Conservation (phyloP, 1,284 basidiomycete species). For the Coriolopsis trogii region DNA sequence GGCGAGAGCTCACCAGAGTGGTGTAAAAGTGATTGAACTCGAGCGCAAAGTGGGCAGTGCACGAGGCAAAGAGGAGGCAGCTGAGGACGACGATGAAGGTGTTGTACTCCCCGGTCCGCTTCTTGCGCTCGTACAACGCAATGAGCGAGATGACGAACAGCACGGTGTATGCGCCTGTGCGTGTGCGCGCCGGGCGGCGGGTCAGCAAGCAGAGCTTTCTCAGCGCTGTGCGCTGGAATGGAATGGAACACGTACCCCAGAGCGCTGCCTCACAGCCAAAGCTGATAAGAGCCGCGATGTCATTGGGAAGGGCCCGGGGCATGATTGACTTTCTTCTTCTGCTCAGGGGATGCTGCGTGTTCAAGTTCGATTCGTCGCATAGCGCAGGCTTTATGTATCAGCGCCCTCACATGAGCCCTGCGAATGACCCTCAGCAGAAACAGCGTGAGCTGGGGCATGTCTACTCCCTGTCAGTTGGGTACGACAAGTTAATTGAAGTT, state of each 20-base stretch:
- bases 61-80: conserved; percentile 36
- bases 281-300: conserved; percentile 37
- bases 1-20: conserved; percentile 31
- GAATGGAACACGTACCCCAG: conserved; percentile 29
- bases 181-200: conserved; percentile 57
- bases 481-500: too few relatives aligned
- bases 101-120: neutral
- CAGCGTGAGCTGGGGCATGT: too few relatives aligned
- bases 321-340: too few relatives aligned
- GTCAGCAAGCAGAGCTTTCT: too few relatives aligned
- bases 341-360: too few relatives aligned
- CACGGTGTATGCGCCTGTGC: conserved; percentile 12
- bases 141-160: conserved; percentile 17
- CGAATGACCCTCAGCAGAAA: too few relatives aligned
- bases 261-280: conserved; percentile 37
- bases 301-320: conserved; percentile 6
- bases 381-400: too few relatives aligned
- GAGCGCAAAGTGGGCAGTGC: conserved; percentile 40
- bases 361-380: too few relatives aligned
- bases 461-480: too few relatives aligned
- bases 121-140: conserved; percentile 18
- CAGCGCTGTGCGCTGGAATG: too few relatives aligned
- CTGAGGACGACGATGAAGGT: conserved; percentile 33
- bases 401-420: too few relatives aligned
- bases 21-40: conserved; percentile 41